These are phyloP conservation scores for Fraxinus nigra DNA, from an alignment of 305 asterid genomes.

Conservation along the genomic window DNA sequence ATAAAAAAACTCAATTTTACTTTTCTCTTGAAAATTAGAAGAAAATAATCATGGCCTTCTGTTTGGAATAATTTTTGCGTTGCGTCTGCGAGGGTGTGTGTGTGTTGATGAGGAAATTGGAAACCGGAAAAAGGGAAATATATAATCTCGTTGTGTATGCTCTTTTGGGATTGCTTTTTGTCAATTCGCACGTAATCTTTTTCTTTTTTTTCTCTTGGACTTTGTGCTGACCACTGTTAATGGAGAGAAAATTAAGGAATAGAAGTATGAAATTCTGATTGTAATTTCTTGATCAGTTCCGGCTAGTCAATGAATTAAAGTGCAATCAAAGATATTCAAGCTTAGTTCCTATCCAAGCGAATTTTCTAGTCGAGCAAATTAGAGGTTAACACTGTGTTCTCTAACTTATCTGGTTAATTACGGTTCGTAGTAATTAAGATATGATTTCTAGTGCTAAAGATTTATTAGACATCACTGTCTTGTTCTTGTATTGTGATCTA, in stretches of 20 bases:
- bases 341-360: slow-evolving; percentile 5
- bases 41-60: not conserved
- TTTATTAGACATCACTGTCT: slow-evolving; percentile 36
- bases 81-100: not conserved
- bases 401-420: not conserved
- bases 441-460: slow-evolving; percentile 28
- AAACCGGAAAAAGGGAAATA: not conserved
- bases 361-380: slow-evolving; percentile 2
- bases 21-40: not conserved
- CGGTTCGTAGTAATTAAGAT: slow-evolving; percentile 8
- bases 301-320: slow-evolving; percentile 23
- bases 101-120: not conserved
- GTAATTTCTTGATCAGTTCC: slow-evolving; percentile 3
- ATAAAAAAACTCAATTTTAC: not conserved
- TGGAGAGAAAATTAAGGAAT: slow-evolving; percentile 22
- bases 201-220: slow-evolving; percentile 15
- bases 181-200: not conserved
- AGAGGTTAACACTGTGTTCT: slow-evolving; percentile 14
- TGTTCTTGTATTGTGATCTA: slow-evolving; percentile 31
- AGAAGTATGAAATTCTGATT: slow-evolving; percentile 16
- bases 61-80: not conserved
- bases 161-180: slow-evolving; percentile 9
- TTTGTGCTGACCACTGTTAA: slow-evolving; percentile 22
- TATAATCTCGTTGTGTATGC: not conserved
- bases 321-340: slow-evolving; percentile 18